phyloP scores from a whole-genome alignment of 148 eudicot genomes.

The Vaccinium macrocarpon region DNA sequence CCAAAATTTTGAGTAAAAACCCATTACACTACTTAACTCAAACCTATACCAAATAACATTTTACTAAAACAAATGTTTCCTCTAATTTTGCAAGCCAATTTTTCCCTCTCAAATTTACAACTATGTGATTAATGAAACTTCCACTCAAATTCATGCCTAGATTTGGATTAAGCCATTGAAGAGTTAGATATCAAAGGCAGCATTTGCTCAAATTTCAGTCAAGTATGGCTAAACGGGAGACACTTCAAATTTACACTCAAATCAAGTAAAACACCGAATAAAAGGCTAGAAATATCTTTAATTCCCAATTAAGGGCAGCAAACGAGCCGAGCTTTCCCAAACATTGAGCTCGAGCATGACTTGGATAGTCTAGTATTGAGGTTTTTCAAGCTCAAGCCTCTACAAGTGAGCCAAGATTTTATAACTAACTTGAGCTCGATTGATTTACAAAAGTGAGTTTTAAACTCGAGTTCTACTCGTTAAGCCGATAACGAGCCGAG shows the following conservation, averaged over 20 bases:
- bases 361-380: no score
- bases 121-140: background rate
- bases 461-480: no score
- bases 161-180: background rate
- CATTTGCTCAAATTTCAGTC: background rate
- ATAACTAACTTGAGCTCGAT: background rate
- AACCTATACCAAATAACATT: background rate
- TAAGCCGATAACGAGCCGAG: background rate
- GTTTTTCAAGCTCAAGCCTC: no score
- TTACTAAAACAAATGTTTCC: background rate
- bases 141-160: background rate
- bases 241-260: no score
- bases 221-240: no score
- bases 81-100: background rate
- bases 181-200: background rate
- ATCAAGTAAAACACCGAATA: no score
- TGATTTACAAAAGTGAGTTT: background rate
- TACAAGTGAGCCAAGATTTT: no score
- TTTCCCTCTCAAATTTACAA: background rate
- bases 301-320: background rate
- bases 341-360: background rate
- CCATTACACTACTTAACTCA: background rate
- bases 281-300: background rate
- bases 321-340: background rate
- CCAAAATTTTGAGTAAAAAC: no score